Evolutionary conservation across 106 monocot genomes (phyloP), one percentile per base, ranked within the genome.

Genomic region (Chionographis japonica): DNA sequence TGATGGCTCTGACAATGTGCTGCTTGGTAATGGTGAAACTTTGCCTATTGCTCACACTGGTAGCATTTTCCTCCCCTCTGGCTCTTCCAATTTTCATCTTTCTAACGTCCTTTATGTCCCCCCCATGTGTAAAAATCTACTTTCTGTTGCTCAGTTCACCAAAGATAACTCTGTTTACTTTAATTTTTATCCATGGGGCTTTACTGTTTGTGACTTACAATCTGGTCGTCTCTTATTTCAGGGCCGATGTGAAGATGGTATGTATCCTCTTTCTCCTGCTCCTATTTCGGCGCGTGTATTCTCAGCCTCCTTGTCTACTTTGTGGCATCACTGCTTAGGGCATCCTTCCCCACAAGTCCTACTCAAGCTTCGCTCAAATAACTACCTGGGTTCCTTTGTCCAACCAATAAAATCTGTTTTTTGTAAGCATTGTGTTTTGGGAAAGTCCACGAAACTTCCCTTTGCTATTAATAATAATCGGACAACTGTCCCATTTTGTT

Each of bases 161-260:
- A 15, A 12, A 50, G 64, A 65, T 20, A 43, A 46, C 5, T 46
- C 43, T 4, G 43, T 46, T 46, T 4, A 8, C n/a, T 65, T 65
- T n/a, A 46, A 3, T 18, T 65, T 65, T 17, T 19, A 3, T 50
- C 64, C 64, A 7, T 50, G 49, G 16, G 64, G 49, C 3, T 65
- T 17, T 50, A n/a, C 8, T 50, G 50, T 65, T 50, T 3, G 11
- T 65, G 46, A 65, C 12, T n/a, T 65, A 65, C 42, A 12, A 2
- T 49, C 64, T 49, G 50, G 50, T 49, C 4, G 2, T 38, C 3
- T 39, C 6, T 8, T 65, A 3, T 65, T 65, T 65, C 64, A 65
- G 15, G 64, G 64, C 64, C 64, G 8, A 43, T 49, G 50, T 65
- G 49, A 65, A 17, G 16, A 43, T 65, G n/a, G 64, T 58, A 20